Conservation (phyloP, 371 early-diverging fungal species). For the Capillidium heterosporum region DNA sequence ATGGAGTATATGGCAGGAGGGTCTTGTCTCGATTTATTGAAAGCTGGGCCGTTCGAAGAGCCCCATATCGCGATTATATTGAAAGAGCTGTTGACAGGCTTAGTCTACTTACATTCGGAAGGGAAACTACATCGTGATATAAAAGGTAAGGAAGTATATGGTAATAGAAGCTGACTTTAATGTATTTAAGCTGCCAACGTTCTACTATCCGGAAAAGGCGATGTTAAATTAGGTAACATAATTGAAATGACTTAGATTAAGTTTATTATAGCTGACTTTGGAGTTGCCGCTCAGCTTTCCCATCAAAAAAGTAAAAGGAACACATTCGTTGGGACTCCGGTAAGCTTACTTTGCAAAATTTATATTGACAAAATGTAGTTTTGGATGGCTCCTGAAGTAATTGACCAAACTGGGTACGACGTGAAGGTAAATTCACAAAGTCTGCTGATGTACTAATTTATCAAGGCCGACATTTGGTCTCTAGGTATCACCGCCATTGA, state of each 20-base stretch:
- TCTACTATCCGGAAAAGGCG: conserved; percentile 29
- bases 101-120: conserved; percentile 89
- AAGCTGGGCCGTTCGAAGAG: conserved; percentile 69
- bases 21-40: conserved; percentile 76
- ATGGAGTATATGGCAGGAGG: conserved; percentile 50
- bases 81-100: conserved; percentile 73
- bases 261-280: conserved; percentile 67
- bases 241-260: background rate
- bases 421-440: conserved; percentile 33
- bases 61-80: conserved; percentile 78
- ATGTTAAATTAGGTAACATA: conserved; percentile 21
- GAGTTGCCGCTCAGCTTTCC: conserved; percentile 78
- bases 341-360: conserved; percentile 10
- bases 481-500: conserved; percentile 97
- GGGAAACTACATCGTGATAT: conserved; percentile 90
- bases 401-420: conserved; percentile 88
- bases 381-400: conserved; percentile 98
- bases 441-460: background rate
- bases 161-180: background rate
- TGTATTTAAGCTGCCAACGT: conserved; percentile 63
- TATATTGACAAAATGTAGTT: conserved; percentile 22
- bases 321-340: conserved; percentile 97
- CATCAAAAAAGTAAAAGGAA: conserved; percentile 63
- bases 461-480: conserved; percentile 93
- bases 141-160: conserved; percentile 28